A percentile compares a stretch with the other conserved stretches of the same genome.
These are phyloP conservation scores for Colletotrichum echinochloae DNA, from an alignment of 2,329 filamentous ascomycete genomes.

Conservation along the genomic window DNA sequence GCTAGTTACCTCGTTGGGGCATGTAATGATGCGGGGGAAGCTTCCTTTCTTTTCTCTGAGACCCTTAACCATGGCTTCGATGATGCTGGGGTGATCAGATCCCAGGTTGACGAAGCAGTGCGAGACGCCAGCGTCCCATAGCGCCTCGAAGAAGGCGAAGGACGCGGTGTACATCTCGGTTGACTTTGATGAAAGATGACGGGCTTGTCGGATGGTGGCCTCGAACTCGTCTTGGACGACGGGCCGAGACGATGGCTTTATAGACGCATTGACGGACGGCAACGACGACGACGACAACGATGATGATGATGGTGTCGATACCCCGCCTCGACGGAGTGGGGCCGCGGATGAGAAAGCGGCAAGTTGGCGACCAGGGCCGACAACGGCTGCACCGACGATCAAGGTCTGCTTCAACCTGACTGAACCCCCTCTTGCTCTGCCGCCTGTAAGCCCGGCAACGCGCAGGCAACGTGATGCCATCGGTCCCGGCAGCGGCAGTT, in stretches of 20 bases:
- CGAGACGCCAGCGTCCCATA: slow-evolving; percentile 76
- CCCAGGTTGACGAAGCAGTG: slow-evolving; percentile 73
- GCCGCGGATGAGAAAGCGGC: slow-evolving; percentile 32
- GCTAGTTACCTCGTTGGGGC: slow-evolving; percentile 74
- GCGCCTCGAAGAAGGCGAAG: slow-evolving; percentile 84
- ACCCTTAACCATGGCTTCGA: slow-evolving; percentile 80
- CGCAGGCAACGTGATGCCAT: slow-evolving; percentile 32
- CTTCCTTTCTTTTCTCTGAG: slow-evolving; percentile 71
- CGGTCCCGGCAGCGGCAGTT: slow-evolving; percentile 27
- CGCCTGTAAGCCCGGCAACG: slow-evolving; percentile 16
- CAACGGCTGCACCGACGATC: slow-evolving; percentile 21
- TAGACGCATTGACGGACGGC: slow-evolving; percentile 20
- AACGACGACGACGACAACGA: too few relatives aligned
- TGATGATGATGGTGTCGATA: too few relatives aligned
- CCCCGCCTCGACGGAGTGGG: slow-evolving; percentile 31
- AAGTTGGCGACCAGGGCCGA: slow-evolving; percentile 27
- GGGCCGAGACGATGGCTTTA: slow-evolving; percentile 26
- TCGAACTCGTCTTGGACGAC: slow-evolving; percentile 20
- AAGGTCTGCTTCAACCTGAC: slow-evolving; percentile 26
- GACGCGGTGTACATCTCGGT: slow-evolving; percentile 76
- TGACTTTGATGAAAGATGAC: slow-evolving; percentile 26
- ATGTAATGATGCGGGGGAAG: slow-evolving; percentile 78
- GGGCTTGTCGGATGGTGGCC: slow-evolving; percentile 32
- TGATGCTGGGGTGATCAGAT: slow-evolving; percentile 75
- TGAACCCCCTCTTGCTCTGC: slow-evolving; percentile 8